Evolutionary conservation across 345 rosid genomes (phyloP), one percentile per base, ranked within the genome.

Genomic region (Eucalyptus melliodora): DNA sequence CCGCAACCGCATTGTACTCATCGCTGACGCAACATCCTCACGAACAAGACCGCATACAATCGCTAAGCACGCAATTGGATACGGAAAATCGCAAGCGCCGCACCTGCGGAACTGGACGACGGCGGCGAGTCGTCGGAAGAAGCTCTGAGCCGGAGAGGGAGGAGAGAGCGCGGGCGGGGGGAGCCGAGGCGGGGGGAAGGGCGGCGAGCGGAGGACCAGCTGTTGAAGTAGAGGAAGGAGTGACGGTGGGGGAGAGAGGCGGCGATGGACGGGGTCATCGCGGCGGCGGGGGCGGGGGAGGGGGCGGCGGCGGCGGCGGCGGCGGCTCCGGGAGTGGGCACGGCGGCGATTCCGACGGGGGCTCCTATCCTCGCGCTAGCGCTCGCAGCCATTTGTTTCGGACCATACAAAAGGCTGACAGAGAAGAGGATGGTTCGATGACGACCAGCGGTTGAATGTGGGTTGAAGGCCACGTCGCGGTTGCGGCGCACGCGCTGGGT

Each of bases 111-210:
- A 44, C 95, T 67, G 44, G 96, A 89, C 6, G 95, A 59, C 2
- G 93, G 47, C 2, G 94, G 47, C 56, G 87, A 89, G 56, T 91
- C 93, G 77, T 89, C 90, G 89, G 98, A 93, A 87, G 97, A 94
- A 92, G 97, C 97, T 92, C 92, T 92, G 94, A 95, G 91, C 40
- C 95, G 96, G 89, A 95, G 94, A 87, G 94, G 89, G 87, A 85
- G 86, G 93, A 51, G 87, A 90, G 95, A 87, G 89, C 86, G 69
- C 77, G 91, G 89, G 8, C 89, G 17, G 15, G 93, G 65, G 50
- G 97, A 91, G 94, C 89, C 87, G 88, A 91, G 51, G 67, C 91
- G 85, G 89, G 91, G 87, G n/a, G 92, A 62, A 88, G 92, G 93
- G 30, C 90, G 92, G 88, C 90, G 93, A 88, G 92, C 86, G 67